Percentiles rank a stretch among this genome's conserved stretches.
Evolutionary conservation across 2,329 filamentous ascomycete species (phyloP).

Genomic region (Hypoxylon sp.): DNA sequence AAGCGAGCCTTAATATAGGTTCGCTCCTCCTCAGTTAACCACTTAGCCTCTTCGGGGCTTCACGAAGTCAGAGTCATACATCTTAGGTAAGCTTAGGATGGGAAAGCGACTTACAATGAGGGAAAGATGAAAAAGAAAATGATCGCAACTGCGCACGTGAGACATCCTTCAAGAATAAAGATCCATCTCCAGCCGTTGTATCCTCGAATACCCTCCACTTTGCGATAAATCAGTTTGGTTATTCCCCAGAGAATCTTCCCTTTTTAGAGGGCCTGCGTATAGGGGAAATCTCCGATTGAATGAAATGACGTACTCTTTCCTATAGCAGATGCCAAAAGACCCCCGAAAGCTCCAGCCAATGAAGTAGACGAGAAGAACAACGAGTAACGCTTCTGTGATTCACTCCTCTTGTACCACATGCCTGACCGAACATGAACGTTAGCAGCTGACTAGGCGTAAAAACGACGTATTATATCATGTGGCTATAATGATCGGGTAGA

Average conservation of each 20-base stretch:
- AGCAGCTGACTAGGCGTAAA: conserved; percentile 24
- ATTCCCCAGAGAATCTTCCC: background rate
- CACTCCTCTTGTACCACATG: conserved; percentile 90
- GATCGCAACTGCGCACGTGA: conserved; percentile 60
- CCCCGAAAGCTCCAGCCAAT: conserved; percentile 86
- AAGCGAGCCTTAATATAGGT: conserved; percentile 76
- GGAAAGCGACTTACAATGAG: conserved; percentile 67
- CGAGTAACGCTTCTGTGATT: conserved; percentile 91
- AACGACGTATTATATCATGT: background rate
- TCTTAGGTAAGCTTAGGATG: background rate
- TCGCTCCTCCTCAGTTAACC: conserved; percentile 79
- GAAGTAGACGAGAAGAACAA: conserved; percentile 93
- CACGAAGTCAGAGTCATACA: conserved; percentile 11
- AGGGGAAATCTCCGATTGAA: background rate
- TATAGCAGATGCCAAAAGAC: conserved; percentile 86
- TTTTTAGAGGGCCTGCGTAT: background rate
- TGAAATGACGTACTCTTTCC: conserved; percentile 72
- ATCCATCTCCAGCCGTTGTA: conserved; percentile 87
- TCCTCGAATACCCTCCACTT: conserved; percentile 75
- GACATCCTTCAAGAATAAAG: conserved; percentile 81
- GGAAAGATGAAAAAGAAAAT: conserved; percentile 79
- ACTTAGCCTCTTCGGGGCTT: conserved; percentile 77
- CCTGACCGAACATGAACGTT: conserved; percentile 56
- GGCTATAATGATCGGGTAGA: conserved; percentile 61
- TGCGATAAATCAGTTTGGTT: conserved; percentile 31